Evolutionary conservation across 2,329 filamentous ascomycete species (phyloP), one percentile per base, ranked within the genome.

Genomic region (Domatiomyces catenatus): DNA sequence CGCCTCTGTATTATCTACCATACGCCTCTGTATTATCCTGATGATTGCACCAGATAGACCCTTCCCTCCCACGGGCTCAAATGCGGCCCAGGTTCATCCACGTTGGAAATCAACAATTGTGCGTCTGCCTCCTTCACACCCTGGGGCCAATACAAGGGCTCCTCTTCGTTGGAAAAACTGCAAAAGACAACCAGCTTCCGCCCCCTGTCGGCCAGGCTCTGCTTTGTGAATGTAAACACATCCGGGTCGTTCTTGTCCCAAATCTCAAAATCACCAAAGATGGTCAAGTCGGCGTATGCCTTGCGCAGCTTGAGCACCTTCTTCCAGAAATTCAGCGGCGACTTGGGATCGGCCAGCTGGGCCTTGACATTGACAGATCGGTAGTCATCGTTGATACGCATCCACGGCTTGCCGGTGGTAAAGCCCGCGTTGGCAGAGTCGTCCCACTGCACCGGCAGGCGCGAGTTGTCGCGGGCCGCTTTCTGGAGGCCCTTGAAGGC

Each of bases 371-470:
- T 88, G 66, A 82, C 69, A n/a, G 68, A 63, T 1, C 61, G 62
- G 62, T 79, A 81, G 60, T 79, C 75, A 50, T 81, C 75, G 61
- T 85, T 80, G 42, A 80, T 75, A 12, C 75, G 73, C 76, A 87
- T 86, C 84, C 84, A 88, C 2, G 83, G 80, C 49, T 70, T 71
- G 1, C 66, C 66, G 1, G 68, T 68, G 0, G 80, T 80, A 67
- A 87, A 88, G 8, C 84, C 83, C 0, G 71, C 81, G 53, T 86
- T 74, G 0, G 66, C 68, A 32, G 54, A 50, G n/a, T 64, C 60
- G 54, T 79, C 72, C 83, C 84, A 88, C 61, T 86, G 82, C 64
- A 88, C 80, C 0, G 83, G 83, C 0, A 80, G 79, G 45, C 84
- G 73, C 6, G 77, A 79, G 63, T 88, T 84, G 64, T 88, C 84